Percentiles rank a stretch among this genome's conserved stretches.
These are phyloP conservation scores for Diaporthe batatas DNA, from an alignment of 2,329 filamentous ascomycete genomes.

Conservation along the genomic window DNA sequence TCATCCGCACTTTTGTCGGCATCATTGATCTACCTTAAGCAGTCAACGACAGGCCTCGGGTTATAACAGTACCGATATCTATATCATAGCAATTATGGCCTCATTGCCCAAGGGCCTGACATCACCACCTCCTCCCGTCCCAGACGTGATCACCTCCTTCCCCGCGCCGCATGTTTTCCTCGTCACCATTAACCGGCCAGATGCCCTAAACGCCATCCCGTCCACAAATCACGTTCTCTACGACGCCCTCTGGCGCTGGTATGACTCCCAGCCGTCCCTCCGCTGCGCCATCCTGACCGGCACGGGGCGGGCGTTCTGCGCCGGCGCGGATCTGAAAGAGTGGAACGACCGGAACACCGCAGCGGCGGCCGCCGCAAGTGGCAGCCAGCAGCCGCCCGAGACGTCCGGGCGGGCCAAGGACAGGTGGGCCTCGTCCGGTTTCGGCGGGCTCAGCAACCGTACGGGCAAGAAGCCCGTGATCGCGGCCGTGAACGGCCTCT, in stretches of 20 bases:
- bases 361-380: conserved; percentile 23
- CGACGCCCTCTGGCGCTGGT: conserved; percentile 64
- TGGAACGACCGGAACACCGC: conserved; percentile 64
- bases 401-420: conserved; percentile 45
- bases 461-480: conserved; percentile 80
- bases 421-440: conserved; percentile 59
- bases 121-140: conserved; percentile 56
- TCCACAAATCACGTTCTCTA: conserved; percentile 63
- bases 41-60: background rate
- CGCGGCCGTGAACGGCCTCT: conserved; percentile 81
- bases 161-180: conserved; percentile 68
- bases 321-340: conserved; percentile 77
- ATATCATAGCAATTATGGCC: conserved; percentile 29
- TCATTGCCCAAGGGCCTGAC: conserved; percentile 44
- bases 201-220: conserved; percentile 70
- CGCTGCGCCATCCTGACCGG: conserved; percentile 75
- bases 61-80: too few relatives aligned
- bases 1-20: background rate
- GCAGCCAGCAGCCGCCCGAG: conserved; percentile 45
- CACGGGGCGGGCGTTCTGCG: conserved; percentile 74
- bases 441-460: conserved; percentile 76
- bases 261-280: conserved; percentile 71
- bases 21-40: background rate
- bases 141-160: conserved; percentile 60
- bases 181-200: conserved; percentile 71